Percentiles rank a stretch among this genome's conserved stretches.
phyloP scores from a whole-genome alignment of 2,329 filamentous ascomycete genomes.

The Fusarium torulosum region DNA sequence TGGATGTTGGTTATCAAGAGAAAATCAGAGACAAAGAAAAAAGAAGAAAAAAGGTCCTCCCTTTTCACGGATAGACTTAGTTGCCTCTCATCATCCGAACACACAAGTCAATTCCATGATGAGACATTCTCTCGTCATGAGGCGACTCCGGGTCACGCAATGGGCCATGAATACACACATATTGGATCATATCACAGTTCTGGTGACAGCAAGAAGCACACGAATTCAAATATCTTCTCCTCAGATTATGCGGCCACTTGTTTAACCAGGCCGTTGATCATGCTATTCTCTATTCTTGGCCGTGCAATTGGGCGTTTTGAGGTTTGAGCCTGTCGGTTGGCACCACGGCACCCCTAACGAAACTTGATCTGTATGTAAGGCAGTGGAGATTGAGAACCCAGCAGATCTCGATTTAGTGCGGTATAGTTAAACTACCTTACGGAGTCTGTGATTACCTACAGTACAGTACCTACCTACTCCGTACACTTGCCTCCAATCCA shows the following conservation, averaged over 20 bases:
- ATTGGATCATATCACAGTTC: background rate
- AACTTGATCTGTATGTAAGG: constrained; percentile 29
- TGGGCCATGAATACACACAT: background rate
- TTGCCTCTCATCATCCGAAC: background rate
- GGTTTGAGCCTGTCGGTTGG: background rate
- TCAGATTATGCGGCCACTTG: constrained; percentile 26
- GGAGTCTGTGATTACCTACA: background rate
- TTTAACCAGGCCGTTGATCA: constrained; percentile 24
- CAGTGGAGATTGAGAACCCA: constrained; percentile 22
- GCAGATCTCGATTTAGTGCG: constrained; percentile 39
- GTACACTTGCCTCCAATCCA: background rate
- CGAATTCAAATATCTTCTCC: constrained; percentile 1
- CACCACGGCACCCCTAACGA: constrained; percentile 7
- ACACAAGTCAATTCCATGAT: constrained; percentile 11
- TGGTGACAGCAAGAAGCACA: background rate
- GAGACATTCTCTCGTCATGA: constrained; percentile 25
- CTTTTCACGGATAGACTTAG: background rate
- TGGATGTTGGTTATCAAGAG: constrained; percentile 4
- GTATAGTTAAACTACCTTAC: constrained; percentile 7
- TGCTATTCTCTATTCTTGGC: constrained; percentile 27
- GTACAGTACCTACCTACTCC: background rate
- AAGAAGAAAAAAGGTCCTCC: constrained; percentile 8
- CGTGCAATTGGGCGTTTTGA: constrained; percentile 6
- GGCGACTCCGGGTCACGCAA: constrained; percentile 25
- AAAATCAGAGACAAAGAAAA: constrained; percentile 4